Evolutionary conservation across 1,139 yeast species (phyloP), one percentile per base, ranked within the genome.

Genomic region (Eremothecium cymbalariae): DNA sequence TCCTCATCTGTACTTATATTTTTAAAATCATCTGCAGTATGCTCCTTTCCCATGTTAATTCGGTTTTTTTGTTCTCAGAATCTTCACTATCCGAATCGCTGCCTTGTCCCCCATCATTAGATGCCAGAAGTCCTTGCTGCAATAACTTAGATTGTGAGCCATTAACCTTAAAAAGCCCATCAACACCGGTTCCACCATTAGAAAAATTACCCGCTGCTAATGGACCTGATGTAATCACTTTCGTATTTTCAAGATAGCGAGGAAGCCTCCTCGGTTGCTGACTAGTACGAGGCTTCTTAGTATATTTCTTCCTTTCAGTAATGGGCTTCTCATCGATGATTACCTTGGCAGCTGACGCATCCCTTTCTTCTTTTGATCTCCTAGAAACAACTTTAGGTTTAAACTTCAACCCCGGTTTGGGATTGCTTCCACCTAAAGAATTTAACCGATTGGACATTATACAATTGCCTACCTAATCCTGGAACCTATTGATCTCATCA

Each of bases 301-400:
- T 53, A 41, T 41, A 34, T 13, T 43, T 43, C 9, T 45, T 43
- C 7, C 50, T 42, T 9, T 41, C 37, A 5, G 34, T 27, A 12
- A 42, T 24, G 18, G 36, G 36, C 12, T 43, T 39, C 7, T 54
- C 59, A 20, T 55, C 63, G 13, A 61, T 59, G 40, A 74, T 70
- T 33, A 71, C 62, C 41, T 67, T 66, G 1, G 86, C 84, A 0
- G 86, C 86, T 25, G 75, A 74, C 28, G 79, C 76, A 18, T 76
- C 93, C 54, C 95, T 65, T 50, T 84, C 95, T 49, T 82, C 90
- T 47, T 83, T 79, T 14, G 85, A 64, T 53, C 84, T 74, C 58
- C 96, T 67, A 2, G 83, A 84, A 26, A 85, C 94, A 2, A 68
- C 78, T 55, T 85, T 85, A 1, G 95, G 95, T 52, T 77, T 73